Base-by-base conservation (phyloP, 2,329 filamentous ascomycete species). In the Exophiala sideris region DNA sequence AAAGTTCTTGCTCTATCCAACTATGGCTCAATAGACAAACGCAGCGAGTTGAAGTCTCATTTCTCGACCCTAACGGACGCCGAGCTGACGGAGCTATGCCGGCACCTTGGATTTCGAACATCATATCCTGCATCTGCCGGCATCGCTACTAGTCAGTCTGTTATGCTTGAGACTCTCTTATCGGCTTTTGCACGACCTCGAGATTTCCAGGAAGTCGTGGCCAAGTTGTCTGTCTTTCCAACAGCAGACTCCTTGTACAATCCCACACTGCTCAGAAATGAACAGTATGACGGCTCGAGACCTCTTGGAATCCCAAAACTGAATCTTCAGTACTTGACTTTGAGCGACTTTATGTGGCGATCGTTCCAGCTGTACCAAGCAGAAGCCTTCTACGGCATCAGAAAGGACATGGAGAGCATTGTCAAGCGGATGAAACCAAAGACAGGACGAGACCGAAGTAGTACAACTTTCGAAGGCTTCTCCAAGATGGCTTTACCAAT, bases 311-410 rank as follows among this genome's bases (percentile, higher is more conserved):
- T 99, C 40, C 94, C 94, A 2, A 99, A 99, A 69, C 74, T 97
- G 42, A 99, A 96, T 64, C 76, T 99, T 24, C 94, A 99, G 67
- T 99, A 99, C 70, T 78, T 99, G 11, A 95, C 91, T 2, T 84
- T 96, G 47, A 91, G 91, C 2, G 94, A 99, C 70, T 99, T 99
- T 64, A 74, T 99, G n/a, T 99, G 91, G 91, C 83, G 95, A 58
- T 91, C 92, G 0, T 86, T 97, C 65, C 80, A 95, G 11, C 76
- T 99, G 7, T 94, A 96, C 68, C 85, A 92, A 38, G 88, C 86
- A 54, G 94, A 99, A 70, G 83, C 92, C 0, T 96, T 97, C 68
- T 97, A 95, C 69, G 89, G 90, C 56, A 92, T 99, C 56, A 84
- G 91, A 42, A 92, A 91, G 66, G 90, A 99, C 67, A 84, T 99